These are phyloP conservation scores for Turritis glabra DNA, from an alignment of 345 rosid species.

Conservation along the genomic window DNA sequence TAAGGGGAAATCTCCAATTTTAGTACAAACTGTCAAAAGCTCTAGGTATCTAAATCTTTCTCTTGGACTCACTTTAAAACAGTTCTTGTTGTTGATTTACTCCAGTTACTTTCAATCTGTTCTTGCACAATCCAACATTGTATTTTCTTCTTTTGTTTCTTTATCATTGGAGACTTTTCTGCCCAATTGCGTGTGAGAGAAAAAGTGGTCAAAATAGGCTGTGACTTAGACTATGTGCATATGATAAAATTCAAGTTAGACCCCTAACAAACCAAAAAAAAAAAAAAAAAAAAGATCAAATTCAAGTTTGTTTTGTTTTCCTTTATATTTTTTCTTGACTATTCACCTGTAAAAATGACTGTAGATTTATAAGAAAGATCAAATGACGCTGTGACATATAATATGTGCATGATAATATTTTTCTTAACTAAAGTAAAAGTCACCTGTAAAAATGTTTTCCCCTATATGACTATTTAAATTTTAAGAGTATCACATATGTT, in stretches of 20 bases:
- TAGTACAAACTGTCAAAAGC: background rate
- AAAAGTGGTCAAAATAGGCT: background rate
- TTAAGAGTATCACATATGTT: too few relatives aligned
- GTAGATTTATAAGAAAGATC: background rate
- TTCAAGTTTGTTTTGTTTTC: background rate
- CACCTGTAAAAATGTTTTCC: background rate
- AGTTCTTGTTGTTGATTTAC: background rate
- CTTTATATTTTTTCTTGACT: background rate
- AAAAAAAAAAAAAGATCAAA: too few relatives aligned
- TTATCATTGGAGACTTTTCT: background rate
- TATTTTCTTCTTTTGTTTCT: slow-evolving; percentile 14
- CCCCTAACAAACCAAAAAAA: too few relatives aligned
- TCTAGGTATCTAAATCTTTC: background rate
- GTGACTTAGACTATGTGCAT: background rate
- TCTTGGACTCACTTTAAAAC: background rate
- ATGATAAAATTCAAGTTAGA: background rate
- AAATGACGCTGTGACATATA: background rate
- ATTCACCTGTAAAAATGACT: too few relatives aligned
- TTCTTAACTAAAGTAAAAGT: background rate
- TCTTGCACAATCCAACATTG: background rate
- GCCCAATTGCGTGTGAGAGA: background rate
- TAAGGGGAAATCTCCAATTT: background rate
- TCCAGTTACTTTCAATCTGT: background rate
- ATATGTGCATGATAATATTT: too few relatives aligned
- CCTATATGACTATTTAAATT: background rate